Base-by-base conservation (phyloP, 2,329 filamentous ascomycete genomes). In the Zalaria sp. region DNA sequence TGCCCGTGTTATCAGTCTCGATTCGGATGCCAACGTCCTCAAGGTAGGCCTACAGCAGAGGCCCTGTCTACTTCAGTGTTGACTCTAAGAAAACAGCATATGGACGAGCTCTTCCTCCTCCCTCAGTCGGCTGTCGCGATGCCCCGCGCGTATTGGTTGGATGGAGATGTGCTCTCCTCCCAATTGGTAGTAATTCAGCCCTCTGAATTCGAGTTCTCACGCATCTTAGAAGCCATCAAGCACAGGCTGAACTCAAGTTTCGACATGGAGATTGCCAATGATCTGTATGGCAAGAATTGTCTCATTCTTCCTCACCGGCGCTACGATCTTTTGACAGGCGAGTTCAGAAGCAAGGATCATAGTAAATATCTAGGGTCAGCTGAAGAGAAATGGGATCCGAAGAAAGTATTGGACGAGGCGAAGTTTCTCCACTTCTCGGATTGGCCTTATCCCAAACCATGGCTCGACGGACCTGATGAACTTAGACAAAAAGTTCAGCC, bases 21-120 rank as follows among this genome's bases (percentile, higher is more conserved):
- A 84, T 55, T 79, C 77, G 5, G 80, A 85, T 52, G 66, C 74
- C 25, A 72, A 72, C 1, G 60, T 85, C 3, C 66, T 81, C 7
- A 65, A 77, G 44, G 42, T 43, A 35, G 1, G 7, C 3, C 8
- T 2, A 18, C 28, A 3, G 5, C 29, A 5, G 18, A 18, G 18
- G 18, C 18, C 7, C 25, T 10, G 69, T 38, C 58, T 77, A 38
- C 18, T 18, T 18, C 18, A 18, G 18, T 18, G 18, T 18, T 18
- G 18, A 18, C 18, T 18, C 18, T 73, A 84, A 18, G 18, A 18
- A 18, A 80, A 10, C 66, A 78, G 45, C 60, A 67, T 25, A 72
- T 85, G 67, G 81, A 86, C 49, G 79, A 84, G 42, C 67, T 85
- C 0, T 86, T 86, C 59, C 69, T 80, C 27, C 64, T 81, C 1